Percentiles rank a stretch among this genome's conserved stretches.
Conservation (phyloP, 106 monocot genomes). For the Dendrobium nobile region DNA sequence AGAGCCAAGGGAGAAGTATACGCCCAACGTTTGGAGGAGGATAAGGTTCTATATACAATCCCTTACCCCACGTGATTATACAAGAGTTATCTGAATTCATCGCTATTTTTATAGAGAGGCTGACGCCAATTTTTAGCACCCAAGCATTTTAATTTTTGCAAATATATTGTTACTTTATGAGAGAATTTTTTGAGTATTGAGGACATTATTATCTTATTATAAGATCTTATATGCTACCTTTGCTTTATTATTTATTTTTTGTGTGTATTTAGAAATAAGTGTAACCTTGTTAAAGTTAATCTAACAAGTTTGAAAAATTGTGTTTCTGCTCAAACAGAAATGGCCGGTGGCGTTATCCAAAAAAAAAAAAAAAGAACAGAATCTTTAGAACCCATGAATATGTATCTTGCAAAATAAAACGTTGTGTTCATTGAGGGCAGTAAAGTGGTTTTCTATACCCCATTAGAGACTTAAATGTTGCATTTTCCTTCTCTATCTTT, state of each 20-base stretch:
- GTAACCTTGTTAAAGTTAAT: not conserved
- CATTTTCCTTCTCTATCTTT: no score
- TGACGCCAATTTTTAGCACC: not conserved
- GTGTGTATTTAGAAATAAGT: not conserved
- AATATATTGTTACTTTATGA: not conserved
- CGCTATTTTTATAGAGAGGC: not conserved
- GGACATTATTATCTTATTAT: not conserved
- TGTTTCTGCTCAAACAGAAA: not conserved
- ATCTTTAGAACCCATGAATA: not conserved
- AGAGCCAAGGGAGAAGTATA: conserved; percentile 93
- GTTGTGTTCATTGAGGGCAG: not conserved
- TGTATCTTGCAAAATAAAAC: no score
- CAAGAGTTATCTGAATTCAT: not conserved
- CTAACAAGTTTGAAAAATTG: not conserved
- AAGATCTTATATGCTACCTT: not conserved
- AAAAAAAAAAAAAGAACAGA: not conserved
- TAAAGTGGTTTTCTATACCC: no score
- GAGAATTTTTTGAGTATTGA: not conserved
- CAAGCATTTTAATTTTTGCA: not conserved
- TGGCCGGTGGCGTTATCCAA: not conserved
- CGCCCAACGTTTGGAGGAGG: conserved; percentile 84
- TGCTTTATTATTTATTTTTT: not conserved
- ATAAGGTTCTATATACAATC: conserved; percentile 51
- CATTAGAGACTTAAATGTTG: no score
- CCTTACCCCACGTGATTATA: not conserved